These are phyloP conservation scores for Hypoxylon sp. DNA, from an alignment of 2,329 filamentous ascomycete genomes.

Conservation along the genomic window DNA sequence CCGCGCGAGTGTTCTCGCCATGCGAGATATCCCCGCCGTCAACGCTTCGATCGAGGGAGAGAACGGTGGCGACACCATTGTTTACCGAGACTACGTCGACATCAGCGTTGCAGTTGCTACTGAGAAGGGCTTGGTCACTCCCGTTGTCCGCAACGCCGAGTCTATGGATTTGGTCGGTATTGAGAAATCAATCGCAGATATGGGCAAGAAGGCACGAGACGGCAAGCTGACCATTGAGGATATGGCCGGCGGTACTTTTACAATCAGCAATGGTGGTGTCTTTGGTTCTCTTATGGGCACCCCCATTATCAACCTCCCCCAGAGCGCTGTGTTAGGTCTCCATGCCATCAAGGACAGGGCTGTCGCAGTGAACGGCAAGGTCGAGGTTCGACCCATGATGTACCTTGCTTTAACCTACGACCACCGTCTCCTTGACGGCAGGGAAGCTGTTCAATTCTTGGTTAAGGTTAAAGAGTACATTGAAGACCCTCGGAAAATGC, in stretches of 20 bases:
- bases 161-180: constrained; percentile 86
- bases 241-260: constrained; percentile 98
- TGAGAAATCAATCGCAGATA: constrained; percentile 88
- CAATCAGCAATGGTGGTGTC: constrained; percentile 96
- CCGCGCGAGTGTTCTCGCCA: constrained; percentile 86
- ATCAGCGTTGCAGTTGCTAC: constrained; percentile 97
- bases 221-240: constrained; percentile 98
- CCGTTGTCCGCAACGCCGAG: constrained; percentile 94
- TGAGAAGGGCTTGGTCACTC: constrained; percentile 96
- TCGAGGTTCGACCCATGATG: constrained; percentile 99
- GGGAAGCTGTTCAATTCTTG: constrained; percentile 95
- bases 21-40: constrained; percentile 92
- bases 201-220: constrained; percentile 97
- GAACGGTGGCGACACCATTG: constrained; percentile 94
- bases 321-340: constrained; percentile 89
- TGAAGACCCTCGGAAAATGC: constrained; percentile 93
- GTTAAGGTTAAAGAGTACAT: constrained; percentile 98
- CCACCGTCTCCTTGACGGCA: constrained; percentile 91
- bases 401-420: constrained; percentile 98
- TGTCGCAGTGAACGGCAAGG: constrained; percentile 88
- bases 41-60: constrained; percentile 98
- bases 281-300: constrained; percentile 98
- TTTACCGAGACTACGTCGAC: constrained; percentile 98
- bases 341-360: constrained; percentile 97
- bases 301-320: constrained; percentile 96